These are phyloP conservation scores for Arthrobotrys megalospora DNA, from an alignment of 2,329 filamentous ascomycete genomes.

Conservation along the genomic window DNA sequence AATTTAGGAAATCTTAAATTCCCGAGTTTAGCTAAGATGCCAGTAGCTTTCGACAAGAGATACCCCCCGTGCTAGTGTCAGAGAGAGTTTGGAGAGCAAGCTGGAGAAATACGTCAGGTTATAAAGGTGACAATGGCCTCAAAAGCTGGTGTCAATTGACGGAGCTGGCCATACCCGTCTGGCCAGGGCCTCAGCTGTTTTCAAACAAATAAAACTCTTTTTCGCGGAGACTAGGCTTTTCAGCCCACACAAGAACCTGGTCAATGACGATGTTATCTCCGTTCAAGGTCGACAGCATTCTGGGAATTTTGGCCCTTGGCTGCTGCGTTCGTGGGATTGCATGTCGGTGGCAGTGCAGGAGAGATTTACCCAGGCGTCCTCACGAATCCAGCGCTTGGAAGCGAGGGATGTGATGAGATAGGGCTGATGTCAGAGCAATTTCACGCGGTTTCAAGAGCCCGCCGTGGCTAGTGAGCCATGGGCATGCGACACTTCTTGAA, in stretches of 20 bases:
- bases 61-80: constrained; percentile 17
- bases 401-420: constrained; percentile 41
- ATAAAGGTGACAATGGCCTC: constrained; percentile 40
- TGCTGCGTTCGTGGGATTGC: constrained; percentile 9
- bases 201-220: constrained; percentile 36
- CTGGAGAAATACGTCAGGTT: constrained; percentile 39
- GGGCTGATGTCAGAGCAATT: constrained; percentile 44
- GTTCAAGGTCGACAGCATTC: constrained; percentile 28
- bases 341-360: constrained; percentile 18
- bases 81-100: neutral
- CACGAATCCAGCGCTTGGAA: constrained; percentile 36
- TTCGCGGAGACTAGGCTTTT: constrained; percentile 24
- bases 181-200: constrained; percentile 38
- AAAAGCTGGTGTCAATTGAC: constrained; percentile 18
- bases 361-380: constrained; percentile 16
- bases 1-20: constrained; percentile 1
- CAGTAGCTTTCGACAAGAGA: constrained; percentile 2
- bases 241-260: constrained; percentile 10
- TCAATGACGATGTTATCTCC: constrained; percentile 54
- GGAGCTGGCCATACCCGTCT: neutral
- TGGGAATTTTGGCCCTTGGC: constrained; percentile 4
- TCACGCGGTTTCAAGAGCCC: neutral
- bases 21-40: neutral
- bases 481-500: neutral
- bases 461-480: constrained; percentile 24